Evolutionary conservation across 805 yeast species (phyloP).

Genomic region (Kazachstania psychrophila): DNA sequence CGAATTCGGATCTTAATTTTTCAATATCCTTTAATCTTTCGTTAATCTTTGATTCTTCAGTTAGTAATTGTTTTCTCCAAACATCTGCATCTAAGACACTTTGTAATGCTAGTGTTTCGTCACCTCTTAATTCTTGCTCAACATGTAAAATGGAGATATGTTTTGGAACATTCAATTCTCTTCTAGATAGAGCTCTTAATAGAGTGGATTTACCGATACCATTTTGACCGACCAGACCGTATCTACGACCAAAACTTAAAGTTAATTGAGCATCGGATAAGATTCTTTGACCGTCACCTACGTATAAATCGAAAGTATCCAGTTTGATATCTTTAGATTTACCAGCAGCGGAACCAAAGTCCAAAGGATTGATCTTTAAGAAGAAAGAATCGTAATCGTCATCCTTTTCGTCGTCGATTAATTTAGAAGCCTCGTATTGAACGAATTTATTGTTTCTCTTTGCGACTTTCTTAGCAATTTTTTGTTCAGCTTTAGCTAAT

Average conservation of each 20-base stretch:
- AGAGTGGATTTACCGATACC: slow-evolving; percentile 99
- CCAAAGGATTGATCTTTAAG: slow-evolving; percentile 90
- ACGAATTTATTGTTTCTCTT: slow-evolving; percentile 75
- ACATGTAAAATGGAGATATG: slow-evolving; percentile 94
- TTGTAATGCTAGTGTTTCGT: slow-evolving; percentile 82
- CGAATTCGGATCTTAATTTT: slow-evolving; percentile 56
- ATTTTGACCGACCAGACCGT: slow-evolving; percentile 96
- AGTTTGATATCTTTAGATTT: slow-evolving; percentile 94
- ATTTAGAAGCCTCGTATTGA: slow-evolving; percentile 87
- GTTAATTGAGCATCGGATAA: slow-evolving; percentile 81
- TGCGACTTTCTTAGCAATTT: slow-evolving; percentile 94
- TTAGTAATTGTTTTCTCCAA: slow-evolving; percentile 85
- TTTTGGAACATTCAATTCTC: slow-evolving; percentile 90
- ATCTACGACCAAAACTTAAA: slow-evolving; percentile 84
- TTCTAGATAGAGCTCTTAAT: slow-evolving; percentile 79
- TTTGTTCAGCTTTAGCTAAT: slow-evolving; percentile 92
- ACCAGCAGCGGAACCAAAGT: slow-evolving; percentile 82
- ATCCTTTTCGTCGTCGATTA: slow-evolving; percentile 52
- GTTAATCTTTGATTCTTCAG: slow-evolving; percentile 65
- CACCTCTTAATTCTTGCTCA: slow-evolving; percentile 94
- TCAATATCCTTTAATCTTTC: slow-evolving; percentile 73
- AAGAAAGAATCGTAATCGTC: slow-evolving; percentile 91
- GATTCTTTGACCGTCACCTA: slow-evolving; percentile 92
- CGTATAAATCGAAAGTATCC: slow-evolving; percentile 87
- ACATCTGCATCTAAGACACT: slow-evolving; percentile 99